Base-by-base conservation (phyloP, 768 basidiomycete species). In the Mycena olivaceomarginata region DNA sequence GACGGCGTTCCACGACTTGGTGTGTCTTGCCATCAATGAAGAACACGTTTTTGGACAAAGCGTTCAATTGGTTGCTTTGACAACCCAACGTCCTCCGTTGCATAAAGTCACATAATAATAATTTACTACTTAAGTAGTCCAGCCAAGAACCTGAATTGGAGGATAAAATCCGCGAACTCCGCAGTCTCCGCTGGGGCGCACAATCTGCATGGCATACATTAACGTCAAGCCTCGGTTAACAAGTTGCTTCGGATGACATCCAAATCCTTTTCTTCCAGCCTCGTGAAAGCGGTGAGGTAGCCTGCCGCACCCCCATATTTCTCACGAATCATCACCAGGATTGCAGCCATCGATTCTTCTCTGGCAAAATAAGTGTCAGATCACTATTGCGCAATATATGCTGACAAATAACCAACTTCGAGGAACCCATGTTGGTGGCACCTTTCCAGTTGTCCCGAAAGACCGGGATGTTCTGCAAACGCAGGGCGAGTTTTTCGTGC, bases 401-500 rank as follows among this genome's bases (percentile, higher is more conserved):
- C 22, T n/a, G 22, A 8, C 18, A 22, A 11, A 57, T 22, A 53
- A 41, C 51, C 80, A 37, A 87, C 88, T 78, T 85, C 7, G 88
- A 80, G n/a, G 79, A 82, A 8, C 80, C 83, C 83, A 88, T 84
- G 41, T 85, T 88, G 13, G 82, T 39, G 31, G 83, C 80, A 9
- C 85, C 88, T 31, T 84, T 74, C 81, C 81, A 83, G 76, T 88
- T 87, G 13, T 87, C 83, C 16, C 81, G 82, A 72, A 81, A 85
- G 3, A 83, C 81, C 4, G 82, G 79, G 15, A 85, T 79, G 12
- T 83, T 82, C 48, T 80, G 63, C 46, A 87, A 82, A 12, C 87
- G 84, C 12, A 67, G 80, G 6, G 80, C 68, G n/a, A 90, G 74
- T 43, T 82, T 75, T 12, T 82, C 80, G 11, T 81, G 67, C 2